Evolutionary conservation across 257 asterid species (phyloP), one percentile per base, ranked within the genome.

Genomic region (Solanum dulcamara): DNA sequence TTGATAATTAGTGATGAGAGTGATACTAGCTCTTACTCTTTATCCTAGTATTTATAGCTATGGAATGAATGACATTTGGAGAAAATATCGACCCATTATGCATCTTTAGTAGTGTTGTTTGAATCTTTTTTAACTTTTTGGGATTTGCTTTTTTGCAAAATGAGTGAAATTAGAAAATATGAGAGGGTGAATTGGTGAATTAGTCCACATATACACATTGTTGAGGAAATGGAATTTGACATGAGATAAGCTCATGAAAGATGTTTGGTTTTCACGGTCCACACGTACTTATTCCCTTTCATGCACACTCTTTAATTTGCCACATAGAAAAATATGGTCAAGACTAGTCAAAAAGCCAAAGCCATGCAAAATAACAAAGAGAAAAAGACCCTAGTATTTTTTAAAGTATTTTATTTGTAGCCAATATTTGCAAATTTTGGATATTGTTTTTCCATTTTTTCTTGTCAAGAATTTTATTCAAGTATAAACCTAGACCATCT

Each of bases 171-270:
- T 8, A 20, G 26, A 24, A n/a, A 22, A 9, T 22, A 12, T 10
- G 20, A n/a, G 64, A 55, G 12, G 28, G 3, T 11, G 35, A 7
- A 26, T 26, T 62, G 70, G 32, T 59, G 15, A 62, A 17, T 50
- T 50, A 30, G 74, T 37, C 20, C 53, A 71, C 33, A 22, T 4
- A 10, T 4, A 71, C 51, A 71, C 26, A 22, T 18, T 71, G 22
- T 71, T 60, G 8, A 60, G 68, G 68, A 12, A 60, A 60, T 4
- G 68, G 33, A 37, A 20, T n/a, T n/a, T n/a, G 80, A 57, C 88
- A 57, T 83, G 86, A 86, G 89, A 67, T 60, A 1, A 64, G 20
- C 86, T 42, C 32, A 86, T 83, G 86, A 80, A 13, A 53, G n/a
- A 24, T n/a, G 57, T 51, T 50, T 40, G 86, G 2, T 5, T 4